Base-by-base conservation (phyloP, 441 rosid species). In the Mallotus repandus region DNA sequence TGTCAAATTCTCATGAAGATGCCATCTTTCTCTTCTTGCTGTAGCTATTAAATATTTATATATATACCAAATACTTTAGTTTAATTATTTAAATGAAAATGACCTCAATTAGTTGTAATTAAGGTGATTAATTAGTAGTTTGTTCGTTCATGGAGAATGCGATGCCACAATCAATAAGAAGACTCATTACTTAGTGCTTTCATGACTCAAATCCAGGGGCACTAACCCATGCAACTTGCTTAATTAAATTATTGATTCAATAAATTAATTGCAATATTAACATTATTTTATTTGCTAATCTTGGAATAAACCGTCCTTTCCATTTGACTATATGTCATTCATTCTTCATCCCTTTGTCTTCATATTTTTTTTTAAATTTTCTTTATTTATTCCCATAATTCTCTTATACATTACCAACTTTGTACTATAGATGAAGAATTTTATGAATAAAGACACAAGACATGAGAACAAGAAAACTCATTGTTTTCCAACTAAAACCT, bases 181-280 rank as follows among this genome's bases (percentile, higher is more conserved):
- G n/a, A 49, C 19, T 48, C 50, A 13, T 50, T 52, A 61, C 45
- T 71, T 63, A 74, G 83, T 77, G 85, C 77, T 71, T 76, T 59
- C 56, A 72, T 82, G 83, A 82, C 83, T 82, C 83, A 79, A 77
- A 74, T 65, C 75, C 11, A 11, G 55, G 73, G 79, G 77, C 81
- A 76, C 81, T 65, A 15, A 59, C 35, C 78, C 78, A 25, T 25
- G 29, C 29, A 69, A 74, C 61, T 70, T 75, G 81, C 62, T 55
- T 32, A 9, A 25, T 68, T 74, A 45, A 21, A 58, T 14, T 13
- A n/a, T 15, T 1, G 3, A 64, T n/a, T 46, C 57, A 53, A 38
- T 38, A 38, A 38, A 38, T 38, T 38, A 38, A 38, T 38, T 38
- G 41, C 41, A 43, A 53, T 54, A 41, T 22, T 15, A 18, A 2